Evolutionary conservation across 2,329 filamentous ascomycete species (phyloP).

Genomic region (Zymoseptoria pseudotritici): DNA sequence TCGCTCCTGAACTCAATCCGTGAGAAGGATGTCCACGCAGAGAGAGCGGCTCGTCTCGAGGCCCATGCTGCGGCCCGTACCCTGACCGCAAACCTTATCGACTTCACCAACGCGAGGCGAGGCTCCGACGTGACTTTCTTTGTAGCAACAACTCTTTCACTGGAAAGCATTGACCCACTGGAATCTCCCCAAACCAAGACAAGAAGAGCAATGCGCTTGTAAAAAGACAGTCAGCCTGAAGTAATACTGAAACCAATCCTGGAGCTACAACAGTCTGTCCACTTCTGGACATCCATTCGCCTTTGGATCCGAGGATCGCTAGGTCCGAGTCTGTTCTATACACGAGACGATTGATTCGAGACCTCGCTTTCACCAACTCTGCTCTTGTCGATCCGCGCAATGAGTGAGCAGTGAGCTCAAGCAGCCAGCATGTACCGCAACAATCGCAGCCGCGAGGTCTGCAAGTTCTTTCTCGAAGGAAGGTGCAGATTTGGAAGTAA

Average conservation of each 20-base stretch:
- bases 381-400: background rate
- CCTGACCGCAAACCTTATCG: background rate
- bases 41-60: background rate
- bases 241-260: background rate
- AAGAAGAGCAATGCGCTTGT: background rate
- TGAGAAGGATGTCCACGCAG: background rate
- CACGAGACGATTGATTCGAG: background rate
- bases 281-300: background rate
- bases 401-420: background rate
- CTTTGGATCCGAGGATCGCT: background rate
- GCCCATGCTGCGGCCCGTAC: background rate
- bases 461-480: slow-evolving; percentile 58
- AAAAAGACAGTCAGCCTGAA: background rate
- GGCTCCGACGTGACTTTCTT: background rate
- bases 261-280: background rate
- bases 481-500: slow-evolving; percentile 59
- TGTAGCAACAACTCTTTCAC: background rate
- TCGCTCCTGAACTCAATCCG: background rate
- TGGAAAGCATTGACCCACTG: background rate
- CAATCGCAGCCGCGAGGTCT: slow-evolving; percentile 34
- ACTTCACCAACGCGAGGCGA: background rate
- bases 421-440: background rate
- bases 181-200: background rate
- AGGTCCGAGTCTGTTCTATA: background rate
- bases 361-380: background rate